These are phyloP conservation scores for Apiospora phragmitis DNA, from an alignment of 2,329 filamentous ascomycete species.

Conservation along the genomic window DNA sequence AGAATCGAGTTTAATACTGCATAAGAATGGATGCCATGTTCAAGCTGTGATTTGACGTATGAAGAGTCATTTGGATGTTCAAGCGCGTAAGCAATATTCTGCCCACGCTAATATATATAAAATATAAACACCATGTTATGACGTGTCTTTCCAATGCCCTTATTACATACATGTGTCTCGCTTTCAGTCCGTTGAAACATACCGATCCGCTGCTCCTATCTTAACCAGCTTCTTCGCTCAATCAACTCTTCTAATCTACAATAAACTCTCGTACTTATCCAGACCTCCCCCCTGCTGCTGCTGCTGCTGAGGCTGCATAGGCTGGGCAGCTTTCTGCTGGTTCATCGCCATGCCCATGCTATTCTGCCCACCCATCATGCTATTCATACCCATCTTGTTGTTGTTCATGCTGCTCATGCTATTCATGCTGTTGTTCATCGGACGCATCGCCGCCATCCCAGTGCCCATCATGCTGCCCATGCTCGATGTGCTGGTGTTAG, in stretches of 20 bases:
- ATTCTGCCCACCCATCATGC: constrained; percentile 11
- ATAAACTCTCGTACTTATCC: constrained; percentile 68
- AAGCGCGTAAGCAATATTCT: not conserved
- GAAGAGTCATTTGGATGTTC: too few relatives aligned
- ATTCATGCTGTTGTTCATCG: constrained; percentile 16
- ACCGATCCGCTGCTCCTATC: not conserved
- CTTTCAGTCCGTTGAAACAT: not conserved
- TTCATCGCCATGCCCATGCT: constrained; percentile 24
- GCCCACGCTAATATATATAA: not conserved
- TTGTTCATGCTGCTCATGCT: constrained; percentile 23
- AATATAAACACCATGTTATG: not conserved
- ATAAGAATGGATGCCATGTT: not conserved
- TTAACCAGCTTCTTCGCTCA: not conserved
- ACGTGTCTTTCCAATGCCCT: not conserved
- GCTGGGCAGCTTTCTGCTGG: constrained; percentile 27
- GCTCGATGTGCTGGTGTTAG: constrained; percentile 19
- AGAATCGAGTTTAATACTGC: not conserved
- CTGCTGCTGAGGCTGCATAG: constrained; percentile 28
- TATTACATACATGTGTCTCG: not conserved
- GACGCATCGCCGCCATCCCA: constrained; percentile 9
- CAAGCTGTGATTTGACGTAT: not conserved
- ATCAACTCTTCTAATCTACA: constrained; percentile 40
- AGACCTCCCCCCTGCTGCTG: constrained; percentile 48
- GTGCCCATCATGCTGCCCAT: constrained; percentile 25
- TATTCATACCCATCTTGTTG: constrained; percentile 20